Percentiles rank a stretch among this genome's conserved stretches.
phyloP scores from a whole-genome alignment of 805 yeast genomes.

The Tetrapisispora nanseiensis region DNA sequence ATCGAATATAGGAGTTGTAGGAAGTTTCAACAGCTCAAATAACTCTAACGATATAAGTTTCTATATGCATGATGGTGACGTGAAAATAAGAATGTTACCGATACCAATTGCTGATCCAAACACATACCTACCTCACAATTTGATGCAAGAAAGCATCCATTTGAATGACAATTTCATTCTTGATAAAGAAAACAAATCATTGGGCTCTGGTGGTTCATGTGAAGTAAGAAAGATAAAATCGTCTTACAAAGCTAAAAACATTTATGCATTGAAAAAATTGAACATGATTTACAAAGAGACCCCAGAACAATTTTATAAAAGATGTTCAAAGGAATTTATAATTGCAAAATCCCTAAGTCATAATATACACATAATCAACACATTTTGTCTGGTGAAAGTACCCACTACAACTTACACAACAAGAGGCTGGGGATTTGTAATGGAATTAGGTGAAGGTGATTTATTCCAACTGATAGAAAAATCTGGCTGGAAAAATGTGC shows the following conservation, averaged over 20 bases:
- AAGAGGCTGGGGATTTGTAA: slow-evolving; percentile 69
- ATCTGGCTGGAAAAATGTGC: slow-evolving; percentile 50
- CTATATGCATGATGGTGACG: slow-evolving; percentile 30
- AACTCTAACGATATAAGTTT: slow-evolving; percentile 23
- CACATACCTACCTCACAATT: slow-evolving; percentile 43
- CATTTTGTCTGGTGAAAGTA: slow-evolving; percentile 45
- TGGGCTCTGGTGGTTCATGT: slow-evolving; percentile 71
- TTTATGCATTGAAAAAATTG: slow-evolving; percentile 62
- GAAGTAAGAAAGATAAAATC: slow-evolving; percentile 45
- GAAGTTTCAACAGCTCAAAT: slow-evolving; percentile 4
- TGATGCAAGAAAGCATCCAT: slow-evolving; percentile 40
- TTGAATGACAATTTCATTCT: slow-evolving; percentile 48
- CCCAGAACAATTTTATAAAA: slow-evolving; percentile 52
- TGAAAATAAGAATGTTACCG: slow-evolving; percentile 39
- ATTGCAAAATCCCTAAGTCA: slow-evolving; percentile 45
- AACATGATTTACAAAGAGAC: slow-evolving; percentile 51
- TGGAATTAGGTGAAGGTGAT: slow-evolving; percentile 62
- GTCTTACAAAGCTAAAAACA: slow-evolving; percentile 30
- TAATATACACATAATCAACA: slow-evolving; percentile 53
- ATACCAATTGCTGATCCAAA: slow-evolving; percentile 62
- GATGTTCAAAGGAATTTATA: slow-evolving; percentile 57
- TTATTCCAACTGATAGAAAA: slow-evolving; percentile 45
- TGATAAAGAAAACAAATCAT: slow-evolving; percentile 35
- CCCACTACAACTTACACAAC: slow-evolving; percentile 46
- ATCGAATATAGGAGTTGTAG: slow-evolving; percentile 8